Conservation (phyloP, 139 green algal genomes). For the Volvox reticuliferus region DNA sequence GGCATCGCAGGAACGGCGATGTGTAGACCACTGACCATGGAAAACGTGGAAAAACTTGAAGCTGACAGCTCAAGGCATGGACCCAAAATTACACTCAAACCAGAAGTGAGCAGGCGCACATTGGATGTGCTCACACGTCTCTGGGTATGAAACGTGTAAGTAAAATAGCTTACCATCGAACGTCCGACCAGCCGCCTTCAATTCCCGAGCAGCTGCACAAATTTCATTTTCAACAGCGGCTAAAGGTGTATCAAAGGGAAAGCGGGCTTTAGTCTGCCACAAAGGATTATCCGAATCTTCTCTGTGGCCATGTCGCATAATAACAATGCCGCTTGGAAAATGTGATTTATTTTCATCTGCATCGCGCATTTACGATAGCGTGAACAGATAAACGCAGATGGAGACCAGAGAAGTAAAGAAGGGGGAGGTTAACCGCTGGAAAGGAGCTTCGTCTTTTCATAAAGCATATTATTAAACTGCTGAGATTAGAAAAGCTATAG, state of each 20-base stretch:
- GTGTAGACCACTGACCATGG: background rate
- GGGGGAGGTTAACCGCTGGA: background rate
- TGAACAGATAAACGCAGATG: background rate
- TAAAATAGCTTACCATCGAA: background rate
- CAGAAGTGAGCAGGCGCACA: no score
- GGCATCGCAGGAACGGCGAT: constrained; percentile 33
- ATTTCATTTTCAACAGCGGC: background rate
- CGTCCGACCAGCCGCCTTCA: background rate
- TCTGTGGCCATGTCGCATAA: constrained; percentile 11
- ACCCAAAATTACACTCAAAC: background rate
- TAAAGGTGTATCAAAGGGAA: constrained; percentile 11
- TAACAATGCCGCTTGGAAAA: background rate
- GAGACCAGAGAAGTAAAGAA: background rate
- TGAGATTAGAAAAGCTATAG: no score
- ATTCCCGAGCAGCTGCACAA: background rate
- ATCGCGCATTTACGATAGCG: background rate
- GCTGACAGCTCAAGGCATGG: background rate
- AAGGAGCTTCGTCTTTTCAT: background rate
- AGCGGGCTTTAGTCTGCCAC: background rate
- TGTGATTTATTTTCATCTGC: background rate
- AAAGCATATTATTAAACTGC: no score
- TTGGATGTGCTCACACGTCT: background rate
- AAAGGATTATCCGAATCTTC: constrained; percentile 3
- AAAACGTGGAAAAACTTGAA: background rate
- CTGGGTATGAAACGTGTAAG: background rate